These are phyloP conservation scores for Neonectria hederae DNA, from an alignment of 2,329 filamentous ascomycete genomes.

Conservation along the genomic window DNA sequence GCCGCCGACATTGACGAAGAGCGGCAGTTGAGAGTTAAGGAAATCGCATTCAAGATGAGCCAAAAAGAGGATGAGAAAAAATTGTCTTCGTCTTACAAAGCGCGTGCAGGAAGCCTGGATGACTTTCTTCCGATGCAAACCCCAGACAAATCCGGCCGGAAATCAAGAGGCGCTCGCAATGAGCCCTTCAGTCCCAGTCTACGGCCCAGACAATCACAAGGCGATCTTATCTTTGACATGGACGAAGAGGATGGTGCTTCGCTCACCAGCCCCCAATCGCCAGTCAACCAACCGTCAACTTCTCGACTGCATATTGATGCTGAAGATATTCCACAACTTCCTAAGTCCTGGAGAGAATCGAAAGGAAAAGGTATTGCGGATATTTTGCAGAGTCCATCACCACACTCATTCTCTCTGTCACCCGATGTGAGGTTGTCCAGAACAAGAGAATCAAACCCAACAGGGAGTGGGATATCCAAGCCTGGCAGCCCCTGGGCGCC, in stretches of 20 bases:
- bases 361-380: conserved; percentile 40
- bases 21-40: conserved; percentile 74
- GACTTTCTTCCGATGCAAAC: conserved; percentile 59
- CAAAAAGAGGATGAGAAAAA: conserved; percentile 73
- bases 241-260: conserved; percentile 73
- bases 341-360: conserved; percentile 44
- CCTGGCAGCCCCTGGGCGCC: conserved; percentile 60
- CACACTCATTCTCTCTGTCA: conserved; percentile 34
- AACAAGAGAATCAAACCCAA: conserved; percentile 9
- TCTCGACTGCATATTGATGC: conserved; percentile 37
- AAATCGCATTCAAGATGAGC: conserved; percentile 74
- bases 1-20: conserved; percentile 74
- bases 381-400: conserved; percentile 20
- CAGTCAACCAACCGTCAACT: conserved; percentile 30
- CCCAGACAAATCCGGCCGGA: conserved; percentile 57
- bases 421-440: conserved; percentile 25
- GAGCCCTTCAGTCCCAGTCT: conserved; percentile 73
- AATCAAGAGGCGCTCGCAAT: conserved; percentile 58
- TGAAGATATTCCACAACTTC: conserved; percentile 44
- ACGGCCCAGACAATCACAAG: conserved; percentile 72
- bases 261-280: conserved; percentile 43
- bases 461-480: conserved; percentile 24
- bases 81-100: conserved; percentile 67
- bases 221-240: conserved; percentile 93
- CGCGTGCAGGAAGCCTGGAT: conserved; percentile 71